Evolutionary conservation across 2,329 filamentous ascomycete species (phyloP).

Genomic region (Claviceps monticola): DNA sequence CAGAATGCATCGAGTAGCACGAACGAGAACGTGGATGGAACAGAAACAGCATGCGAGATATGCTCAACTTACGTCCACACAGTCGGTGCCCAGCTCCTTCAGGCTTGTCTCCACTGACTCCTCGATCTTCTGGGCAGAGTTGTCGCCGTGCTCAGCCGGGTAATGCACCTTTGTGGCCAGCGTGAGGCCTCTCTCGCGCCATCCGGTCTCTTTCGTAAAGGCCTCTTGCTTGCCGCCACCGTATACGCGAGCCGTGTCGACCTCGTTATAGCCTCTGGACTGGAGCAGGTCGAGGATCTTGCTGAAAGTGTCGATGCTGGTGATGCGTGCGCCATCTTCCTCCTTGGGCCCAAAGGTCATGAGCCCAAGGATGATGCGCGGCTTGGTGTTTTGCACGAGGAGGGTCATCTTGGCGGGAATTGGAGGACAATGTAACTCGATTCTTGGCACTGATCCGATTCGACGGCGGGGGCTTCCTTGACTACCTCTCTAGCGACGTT

Average conservation of each 20-base stretch:
- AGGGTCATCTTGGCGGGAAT: conserved; percentile 27
- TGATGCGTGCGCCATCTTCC: conserved; percentile 54
- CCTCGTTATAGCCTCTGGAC: conserved; percentile 64
- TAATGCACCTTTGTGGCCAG: conserved; percentile 67
- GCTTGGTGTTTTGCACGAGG: conserved; percentile 31
- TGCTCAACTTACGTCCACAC: conserved; percentile 44
- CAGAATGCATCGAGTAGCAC: not conserved
- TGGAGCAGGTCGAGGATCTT: conserved; percentile 63
- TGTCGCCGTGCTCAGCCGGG: conserved; percentile 24
- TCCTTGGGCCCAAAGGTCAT: conserved; percentile 70
- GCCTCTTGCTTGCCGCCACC: conserved; percentile 61
- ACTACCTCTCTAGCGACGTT: too few species aligned
- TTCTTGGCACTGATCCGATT: too few species aligned
- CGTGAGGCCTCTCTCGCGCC: conserved; percentile 65
- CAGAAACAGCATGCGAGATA: not conserved
- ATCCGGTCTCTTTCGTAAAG: conserved; percentile 59
- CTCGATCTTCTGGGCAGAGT: conserved; percentile 45
- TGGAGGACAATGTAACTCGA: not conserved
- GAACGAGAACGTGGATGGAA: not conserved
- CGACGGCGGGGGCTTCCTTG: too few species aligned
- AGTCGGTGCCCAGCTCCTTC: conserved; percentile 57
- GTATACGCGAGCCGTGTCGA: conserved; percentile 73
- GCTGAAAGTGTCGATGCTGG: conserved; percentile 51
- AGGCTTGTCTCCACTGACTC: conserved; percentile 54
- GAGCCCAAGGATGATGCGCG: conserved; percentile 66